Evolutionary conservation across 2,329 filamentous ascomycete genomes (phyloP), one percentile per base, ranked within the genome.

Genomic region (Monilinia aucupariae): DNA sequence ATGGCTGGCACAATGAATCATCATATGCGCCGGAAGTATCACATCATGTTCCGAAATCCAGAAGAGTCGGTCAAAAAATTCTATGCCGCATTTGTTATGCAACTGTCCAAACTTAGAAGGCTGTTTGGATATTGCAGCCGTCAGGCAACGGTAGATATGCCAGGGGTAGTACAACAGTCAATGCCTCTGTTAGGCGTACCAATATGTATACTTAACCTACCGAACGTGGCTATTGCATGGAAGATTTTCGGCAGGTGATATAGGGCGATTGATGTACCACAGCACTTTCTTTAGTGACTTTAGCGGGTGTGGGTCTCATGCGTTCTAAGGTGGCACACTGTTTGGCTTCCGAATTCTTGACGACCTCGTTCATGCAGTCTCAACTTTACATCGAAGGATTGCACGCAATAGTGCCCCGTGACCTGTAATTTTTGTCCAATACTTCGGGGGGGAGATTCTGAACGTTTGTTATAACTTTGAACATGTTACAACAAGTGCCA

Each of bases 61-160:
- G 51, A 39, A 20, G 51, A 54, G 27, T 61, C 39, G 25, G 39
- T 30, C 39, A 55, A 45, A 22, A 43, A n/a, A 54, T 2, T 37
- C 30, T 47, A 55, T 30, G 39, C 39, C 22, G 41, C 39, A 55
- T 55, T 10, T 47, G 10, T 47, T 15, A 61, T 47, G 59, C 49
- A 61, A 20, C n/a, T 34, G 37, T 20, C 27, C 50, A 55, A 61
- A 61, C 39, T 10, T 13, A 45, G 59, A 61, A 47, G n/a, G 49
- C 30, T 45, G 15, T 45, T 37, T 13, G 3, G 49, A 43, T 54
- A 25, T 53, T 17, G 30, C 55, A 48, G 30, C 39, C 39, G 25
- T 43, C 37, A 43, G 58, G 48, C 34, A 60, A 25, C 58, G 53
- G 55, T 25, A 60, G 20, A 45, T 27, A 9, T 15, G 5, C 10